phyloP scores from a whole-genome alignment of 2,329 filamentous ascomycete genomes.

The Alternaria atra region DNA sequence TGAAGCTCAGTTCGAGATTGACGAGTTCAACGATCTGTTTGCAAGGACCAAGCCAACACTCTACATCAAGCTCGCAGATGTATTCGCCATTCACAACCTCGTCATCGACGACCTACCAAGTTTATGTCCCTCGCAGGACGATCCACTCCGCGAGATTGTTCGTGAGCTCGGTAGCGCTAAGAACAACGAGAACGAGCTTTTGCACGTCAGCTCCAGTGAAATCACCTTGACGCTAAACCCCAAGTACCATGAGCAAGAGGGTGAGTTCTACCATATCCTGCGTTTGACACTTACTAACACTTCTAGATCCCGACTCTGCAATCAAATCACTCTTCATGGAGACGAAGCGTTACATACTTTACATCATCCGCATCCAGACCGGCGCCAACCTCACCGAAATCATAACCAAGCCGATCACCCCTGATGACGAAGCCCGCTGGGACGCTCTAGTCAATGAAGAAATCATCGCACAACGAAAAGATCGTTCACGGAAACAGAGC shows the following conservation, averaged over 20 bases:
- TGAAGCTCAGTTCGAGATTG: conserved; percentile 94
- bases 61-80: conserved; percentile 99
- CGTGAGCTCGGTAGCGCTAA: conserved; percentile 95
- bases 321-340: conserved; percentile 96
- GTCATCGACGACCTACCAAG: conserved; percentile 79
- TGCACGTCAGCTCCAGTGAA: conserved; percentile 83
- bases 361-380: conserved; percentile 96
- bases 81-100: conserved; percentile 93
- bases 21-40: conserved; percentile 98
- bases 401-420: conserved; percentile 84
- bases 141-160: conserved; percentile 88
- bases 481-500: conserved; percentile 60
- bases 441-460: conserved; percentile 82
- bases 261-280: conserved; percentile 49
- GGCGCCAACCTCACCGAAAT: conserved; percentile 94
- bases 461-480: conserved; percentile 59
- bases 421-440: conserved; percentile 93
- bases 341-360: conserved; percentile 94
- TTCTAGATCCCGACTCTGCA: conserved; percentile 84
- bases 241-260: conserved; percentile 85
- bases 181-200: conserved; percentile 93
- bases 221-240: conserved; percentile 91
- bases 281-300: conserved; percentile 30
- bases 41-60: conserved; percentile 94
- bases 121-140: conserved; percentile 83